Conservation (phyloP, 371 early-diverging fungal species). For the Lichtheimia ornata region DNA sequence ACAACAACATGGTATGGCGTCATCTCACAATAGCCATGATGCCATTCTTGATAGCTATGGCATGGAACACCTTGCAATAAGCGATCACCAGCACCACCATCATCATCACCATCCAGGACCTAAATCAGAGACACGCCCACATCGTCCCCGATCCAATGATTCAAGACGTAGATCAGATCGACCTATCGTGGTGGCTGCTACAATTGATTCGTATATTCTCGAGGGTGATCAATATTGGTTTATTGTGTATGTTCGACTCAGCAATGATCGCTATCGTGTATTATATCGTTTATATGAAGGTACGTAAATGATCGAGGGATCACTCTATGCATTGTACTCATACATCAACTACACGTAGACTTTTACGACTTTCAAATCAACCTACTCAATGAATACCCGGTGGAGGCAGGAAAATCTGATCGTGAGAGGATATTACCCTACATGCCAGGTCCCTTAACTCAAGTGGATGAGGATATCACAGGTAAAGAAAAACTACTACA, state of each 20-base stretch:
- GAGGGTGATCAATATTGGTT: slow-evolving; percentile 74
- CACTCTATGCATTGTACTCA: background rate
- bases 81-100: background rate
- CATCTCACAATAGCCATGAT: slow-evolving; percentile 2
- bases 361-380: slow-evolving; percentile 81
- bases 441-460: slow-evolving; percentile 70
- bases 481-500: slow-evolving; percentile 22
- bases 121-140: background rate
- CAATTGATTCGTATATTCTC: slow-evolving; percentile 59
- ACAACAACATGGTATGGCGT: too few relatives aligned
- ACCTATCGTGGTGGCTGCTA: slow-evolving; percentile 50
- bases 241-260: slow-evolving; percentile 62
- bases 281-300: slow-evolving; percentile 75
- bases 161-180: slow-evolving; percentile 2
- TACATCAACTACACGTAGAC: slow-evolving; percentile 34
- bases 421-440: slow-evolving; percentile 72
- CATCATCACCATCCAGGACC: slow-evolving; percentile 8
- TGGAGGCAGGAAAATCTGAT: slow-evolving; percentile 71
- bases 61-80: slow-evolving; percentile 14
- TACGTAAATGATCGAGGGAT: slow-evolving; percentile 18
- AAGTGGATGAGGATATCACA: slow-evolving; percentile 60
- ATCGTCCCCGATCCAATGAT: background rate
- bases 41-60: slow-evolving; percentile 21
- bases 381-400: slow-evolving; percentile 73
- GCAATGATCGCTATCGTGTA: slow-evolving; percentile 53